A percentile compares a stretch with the other conserved stretches of the same genome.
phyloP scores from a whole-genome alignment of 2,329 filamentous ascomycete species.

The Apiospora kogelbergensis region DNA sequence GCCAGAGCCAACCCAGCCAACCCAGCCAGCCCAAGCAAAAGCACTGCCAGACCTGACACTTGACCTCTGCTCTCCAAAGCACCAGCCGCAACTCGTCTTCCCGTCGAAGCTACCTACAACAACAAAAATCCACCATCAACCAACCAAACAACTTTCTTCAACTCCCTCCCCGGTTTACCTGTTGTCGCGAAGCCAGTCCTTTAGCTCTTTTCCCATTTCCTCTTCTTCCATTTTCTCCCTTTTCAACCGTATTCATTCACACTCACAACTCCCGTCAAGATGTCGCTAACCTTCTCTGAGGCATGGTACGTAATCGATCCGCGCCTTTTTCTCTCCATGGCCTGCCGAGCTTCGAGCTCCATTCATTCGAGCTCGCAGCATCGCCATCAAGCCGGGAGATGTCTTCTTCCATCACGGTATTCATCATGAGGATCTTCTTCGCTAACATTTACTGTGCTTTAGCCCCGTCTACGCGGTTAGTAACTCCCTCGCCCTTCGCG shows the following conservation, averaged over 20 bases:
- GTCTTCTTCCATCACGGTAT: background rate
- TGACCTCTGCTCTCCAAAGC: constrained; percentile 9
- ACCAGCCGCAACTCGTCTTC: constrained; percentile 5
- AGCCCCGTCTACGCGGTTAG: constrained; percentile 99
- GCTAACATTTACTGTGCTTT: constrained; percentile 28
- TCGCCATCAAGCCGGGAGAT: constrained; percentile 8
- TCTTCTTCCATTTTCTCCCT: constrained; percentile 15
- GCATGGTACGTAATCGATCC: constrained; percentile 34
- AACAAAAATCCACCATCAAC: constrained; percentile 4
- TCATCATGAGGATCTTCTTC: background rate
- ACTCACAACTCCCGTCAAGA: constrained; percentile 15
- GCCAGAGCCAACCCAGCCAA: background rate
- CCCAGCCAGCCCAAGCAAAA: no score
- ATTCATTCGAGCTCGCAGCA: constrained; percentile 22
- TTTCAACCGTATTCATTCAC: constrained; percentile 14
- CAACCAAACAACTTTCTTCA: background rate
- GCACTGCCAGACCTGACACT: background rate
- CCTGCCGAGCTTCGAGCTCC: constrained; percentile 13
- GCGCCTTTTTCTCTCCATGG: constrained; percentile 20
- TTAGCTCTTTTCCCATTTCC: constrained; percentile 2
- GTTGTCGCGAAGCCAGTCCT: constrained; percentile 7
- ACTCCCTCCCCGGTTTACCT: background rate
- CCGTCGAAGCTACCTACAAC: constrained; percentile 5
- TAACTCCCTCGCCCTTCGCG: constrained; percentile 39
- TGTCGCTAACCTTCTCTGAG: constrained; percentile 27